Base-by-base conservation (phyloP, 352 stramenopile species). In the Bremia lactucae region DNA sequence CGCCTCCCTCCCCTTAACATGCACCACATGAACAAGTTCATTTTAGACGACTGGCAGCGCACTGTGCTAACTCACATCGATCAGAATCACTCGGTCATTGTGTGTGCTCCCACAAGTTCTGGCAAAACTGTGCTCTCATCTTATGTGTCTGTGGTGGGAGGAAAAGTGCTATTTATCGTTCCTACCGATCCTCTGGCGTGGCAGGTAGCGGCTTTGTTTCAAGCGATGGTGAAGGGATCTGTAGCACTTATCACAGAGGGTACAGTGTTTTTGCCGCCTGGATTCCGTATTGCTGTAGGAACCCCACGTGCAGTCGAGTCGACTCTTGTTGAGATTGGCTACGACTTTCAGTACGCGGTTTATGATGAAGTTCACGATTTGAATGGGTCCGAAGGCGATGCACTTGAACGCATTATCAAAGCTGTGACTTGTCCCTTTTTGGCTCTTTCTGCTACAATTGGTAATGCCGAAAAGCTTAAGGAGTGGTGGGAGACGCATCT, bases 281-380 rank as follows among this genome's bases (percentile, higher is more conserved):
- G 72, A 20, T 91, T 87, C 48, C 78, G 77, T 29, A 91, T 98
- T 34, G 95, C 96, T 18, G 96, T 98, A 28, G 95, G 95, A 40
- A 99, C 96, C 0, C 95, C 96, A 4, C 71, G 83, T 31, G 91
- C 95, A 0, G 78, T 98, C 15, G 95, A 98, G 55, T 95, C 87
- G 35, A 83, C 83, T 26, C 69, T 99, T 13, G 50, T 91, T 23
- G 74, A 91, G 21, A 79, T 87, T 55, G 76, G 79, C 35, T 91
- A 89, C 39, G 84, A 95, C 51, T 99, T 98, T 67, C 88, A 98
- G 51, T 99, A 98, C 65, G 87, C 96, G 2, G 93, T 99, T 20
- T 96, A 97, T 52, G 96, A 99, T 68, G 96, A 99, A 67, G 95
- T 99, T 4, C 96, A 99, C 65, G 96, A 95, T 42, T 62, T 99